Evolutionary conservation across 2,329 filamentous ascomycete species (phyloP), one percentile per base, ranked within the genome.

Genomic region (Ophiostoma piceae): DNA sequence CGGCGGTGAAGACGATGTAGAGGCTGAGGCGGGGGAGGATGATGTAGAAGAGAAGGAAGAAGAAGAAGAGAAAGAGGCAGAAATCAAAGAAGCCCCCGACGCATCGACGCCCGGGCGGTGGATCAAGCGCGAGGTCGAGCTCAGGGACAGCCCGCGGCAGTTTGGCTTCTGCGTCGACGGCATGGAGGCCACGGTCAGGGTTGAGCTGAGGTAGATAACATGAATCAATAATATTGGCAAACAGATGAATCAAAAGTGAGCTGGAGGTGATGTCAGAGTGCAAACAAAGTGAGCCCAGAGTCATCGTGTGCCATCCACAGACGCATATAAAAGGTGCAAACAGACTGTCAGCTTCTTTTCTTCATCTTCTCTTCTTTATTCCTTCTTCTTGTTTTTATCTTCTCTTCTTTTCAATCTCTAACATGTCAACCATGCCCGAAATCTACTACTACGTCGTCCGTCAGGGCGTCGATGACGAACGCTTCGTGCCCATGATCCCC

Each of bases 91-190:
- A 29, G 22, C 12, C 7, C 35, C 29, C 6, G 37, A 16, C 7
- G 60, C 47, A 32, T 78, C 81, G 2, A n/a, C 35, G 32, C 62
- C 62, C 12, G 87, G 84, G 0, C 84, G 87, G 72, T 93, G 90
- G 83, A 84, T 93, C 67, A 89, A 89, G 78, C 84, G 93, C 71
- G 92, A 96, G 78, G 88, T 93, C 41, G 90, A 94, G 78, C 83
- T 97, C 69, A 85, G 85, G 70, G 90, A 94, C 75, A 90, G 92
- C 14, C 94, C 92, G 11, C 87, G 92, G 75, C 88, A 91, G 78
- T 83, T 97, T 73, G 92, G 92, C 1, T 94, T 92, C 75, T 92
- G 90, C 79, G 87, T 97, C 71, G 92, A 96, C 76, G 88, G 89
- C 0, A 77, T 82, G 72, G 88, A 92, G 76, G 91, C 87, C 11